These are phyloP conservation scores for Oidiodendron maius DNA, from an alignment of 495 filamentous ascomycete species.

Conservation along the genomic window DNA sequence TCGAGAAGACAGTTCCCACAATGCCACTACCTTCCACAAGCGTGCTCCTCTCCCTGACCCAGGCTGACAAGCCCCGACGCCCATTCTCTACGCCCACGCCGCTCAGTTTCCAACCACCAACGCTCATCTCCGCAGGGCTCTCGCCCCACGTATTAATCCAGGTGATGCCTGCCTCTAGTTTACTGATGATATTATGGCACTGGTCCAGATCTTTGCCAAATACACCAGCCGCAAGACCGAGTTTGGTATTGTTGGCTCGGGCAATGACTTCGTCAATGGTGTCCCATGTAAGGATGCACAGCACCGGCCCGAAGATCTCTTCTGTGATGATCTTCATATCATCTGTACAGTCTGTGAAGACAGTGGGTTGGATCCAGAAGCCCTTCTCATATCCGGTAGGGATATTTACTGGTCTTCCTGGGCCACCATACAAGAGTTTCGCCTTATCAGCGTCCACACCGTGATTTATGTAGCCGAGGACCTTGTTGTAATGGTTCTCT, in stretches of 20 bases:
- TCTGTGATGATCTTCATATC: conserved; percentile 65
- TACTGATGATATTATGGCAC: conserved; percentile 62
- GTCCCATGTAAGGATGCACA: conserved; percentile 64
- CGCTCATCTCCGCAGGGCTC: conserved; percentile 44
- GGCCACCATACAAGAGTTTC: conserved; percentile 63
- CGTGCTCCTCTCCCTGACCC: conserved; percentile 78
- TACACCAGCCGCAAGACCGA: conserved; percentile 74
- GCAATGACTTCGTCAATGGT: conserved; percentile 58
- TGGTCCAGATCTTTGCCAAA: conserved; percentile 68
- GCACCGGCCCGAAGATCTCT: conserved; percentile 80
- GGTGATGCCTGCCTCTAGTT: conserved; percentile 61
- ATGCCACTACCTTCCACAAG: conserved; percentile 69
- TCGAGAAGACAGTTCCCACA: conserved; percentile 59
- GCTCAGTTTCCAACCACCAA: conserved; percentile 45
- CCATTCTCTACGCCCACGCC: conserved; percentile 54
- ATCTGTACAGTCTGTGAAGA: conserved; percentile 70
- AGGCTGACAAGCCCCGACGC: conserved; percentile 64
- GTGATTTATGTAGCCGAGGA: conserved; percentile 59
- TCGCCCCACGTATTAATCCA: conserved; percentile 48
- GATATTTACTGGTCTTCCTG: conserved; percentile 40
- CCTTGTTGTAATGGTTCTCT: conserved; percentile 61
- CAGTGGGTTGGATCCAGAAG: conserved; percentile 62
- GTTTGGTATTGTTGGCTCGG: conserved; percentile 65
- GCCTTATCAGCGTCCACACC: conserved; percentile 65
- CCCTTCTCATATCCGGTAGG: conserved; percentile 51